Evolutionary conservation across 2,329 filamentous ascomycete genomes (phyloP).

Genomic region (Sphaceloma murrayae): DNA sequence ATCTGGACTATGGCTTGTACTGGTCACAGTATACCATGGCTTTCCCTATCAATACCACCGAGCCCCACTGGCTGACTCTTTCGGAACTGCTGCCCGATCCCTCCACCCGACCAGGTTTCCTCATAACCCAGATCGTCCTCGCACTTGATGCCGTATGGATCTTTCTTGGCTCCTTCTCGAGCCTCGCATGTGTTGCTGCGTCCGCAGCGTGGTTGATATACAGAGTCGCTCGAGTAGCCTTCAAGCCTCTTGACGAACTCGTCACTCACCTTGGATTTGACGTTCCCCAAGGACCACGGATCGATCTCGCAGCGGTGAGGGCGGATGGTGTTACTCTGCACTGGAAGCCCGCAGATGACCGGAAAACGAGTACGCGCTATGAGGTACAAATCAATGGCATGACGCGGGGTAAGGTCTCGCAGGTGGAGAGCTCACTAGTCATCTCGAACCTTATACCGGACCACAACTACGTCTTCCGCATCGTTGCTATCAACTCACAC

Average conservation of each 20-base stretch:
- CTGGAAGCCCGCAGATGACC: conserved; percentile 53
- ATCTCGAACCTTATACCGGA: conserved; percentile 79
- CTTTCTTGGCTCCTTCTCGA: conserved; percentile 12
- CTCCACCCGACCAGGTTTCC: conserved; percentile 11
- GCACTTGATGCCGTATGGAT: conserved; percentile 5
- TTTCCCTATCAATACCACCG: conserved; percentile 4
- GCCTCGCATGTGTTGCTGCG: conserved; percentile 29
- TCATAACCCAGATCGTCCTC: conserved; percentile 11
- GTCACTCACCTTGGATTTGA: conserved; percentile 88
- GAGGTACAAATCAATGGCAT: conserved; percentile 81
- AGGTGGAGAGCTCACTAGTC: conserved; percentile 76
- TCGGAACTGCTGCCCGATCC: conserved; percentile 11
- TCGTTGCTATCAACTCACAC: conserved; percentile 81
- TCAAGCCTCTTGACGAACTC: conserved; percentile 82
- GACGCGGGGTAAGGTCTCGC: conserved; percentile 72
- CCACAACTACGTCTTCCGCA: conserved; percentile 86
- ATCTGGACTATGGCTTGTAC: conserved; percentile 11
- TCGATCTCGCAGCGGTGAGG: conserved; percentile 83
- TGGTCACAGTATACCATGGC: neutral
- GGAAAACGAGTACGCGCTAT: conserved; percentile 69
- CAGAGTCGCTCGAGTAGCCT: conserved; percentile 77
- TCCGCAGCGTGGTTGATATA: conserved; percentile 54
- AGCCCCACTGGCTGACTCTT: conserved; percentile 8
- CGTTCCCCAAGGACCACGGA: conserved; percentile 78
- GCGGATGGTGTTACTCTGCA: conserved; percentile 79